Conservation (phyloP, 2,329 filamentous ascomycete species). For the Fusarium chaquense region DNA sequence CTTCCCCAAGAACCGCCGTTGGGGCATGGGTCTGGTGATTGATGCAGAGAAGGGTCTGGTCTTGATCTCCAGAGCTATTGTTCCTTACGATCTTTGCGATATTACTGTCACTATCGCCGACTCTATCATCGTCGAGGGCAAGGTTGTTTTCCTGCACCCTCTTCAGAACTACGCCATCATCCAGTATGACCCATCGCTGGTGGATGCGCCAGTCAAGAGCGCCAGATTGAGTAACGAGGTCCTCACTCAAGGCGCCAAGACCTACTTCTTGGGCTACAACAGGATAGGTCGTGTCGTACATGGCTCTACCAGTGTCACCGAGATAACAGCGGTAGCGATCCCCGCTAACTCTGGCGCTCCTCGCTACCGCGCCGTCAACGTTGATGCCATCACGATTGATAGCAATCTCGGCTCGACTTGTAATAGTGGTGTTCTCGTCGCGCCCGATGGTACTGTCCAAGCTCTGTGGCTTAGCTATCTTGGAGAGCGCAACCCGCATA, state of each 20-base stretch:
- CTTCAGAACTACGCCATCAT: slow-evolving; percentile 97
- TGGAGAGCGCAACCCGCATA: slow-evolving; percentile 83
- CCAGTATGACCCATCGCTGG: slow-evolving; percentile 91
- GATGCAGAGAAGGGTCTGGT: slow-evolving; percentile 97
- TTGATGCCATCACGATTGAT: slow-evolving; percentile 97
- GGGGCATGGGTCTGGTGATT: slow-evolving; percentile 96
- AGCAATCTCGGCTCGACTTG: slow-evolving; percentile 92
- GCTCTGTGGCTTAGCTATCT: slow-evolving; percentile 97
- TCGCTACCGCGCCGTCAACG: slow-evolving; percentile 92
- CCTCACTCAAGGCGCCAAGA: slow-evolving; percentile 93
- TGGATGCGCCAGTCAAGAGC: slow-evolving; percentile 92
- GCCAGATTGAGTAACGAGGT: slow-evolving; percentile 83
- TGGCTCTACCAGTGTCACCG: slow-evolving; percentile 92
- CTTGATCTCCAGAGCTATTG: slow-evolving; percentile 91
- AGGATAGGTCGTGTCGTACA: slow-evolving; percentile 94
- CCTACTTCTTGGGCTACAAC: slow-evolving; percentile 98
- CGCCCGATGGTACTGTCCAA: slow-evolving; percentile 91
- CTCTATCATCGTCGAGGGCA: slow-evolving; percentile 92
- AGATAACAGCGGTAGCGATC: slow-evolving; percentile 96
- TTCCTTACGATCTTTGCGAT: slow-evolving; percentile 96
- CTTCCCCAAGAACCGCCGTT: slow-evolving; percentile 94
- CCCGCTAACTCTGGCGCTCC: slow-evolving; percentile 93
- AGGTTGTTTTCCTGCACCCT: slow-evolving; percentile 95
- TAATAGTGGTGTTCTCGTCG: slow-evolving; percentile 91
- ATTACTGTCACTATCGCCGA: slow-evolving; percentile 97